Percentiles rank a stretch among this genome's conserved stretches.
Conservation (phyloP, 495 filamentous ascomycete species). For the Hyaloscypha finlandica region DNA sequence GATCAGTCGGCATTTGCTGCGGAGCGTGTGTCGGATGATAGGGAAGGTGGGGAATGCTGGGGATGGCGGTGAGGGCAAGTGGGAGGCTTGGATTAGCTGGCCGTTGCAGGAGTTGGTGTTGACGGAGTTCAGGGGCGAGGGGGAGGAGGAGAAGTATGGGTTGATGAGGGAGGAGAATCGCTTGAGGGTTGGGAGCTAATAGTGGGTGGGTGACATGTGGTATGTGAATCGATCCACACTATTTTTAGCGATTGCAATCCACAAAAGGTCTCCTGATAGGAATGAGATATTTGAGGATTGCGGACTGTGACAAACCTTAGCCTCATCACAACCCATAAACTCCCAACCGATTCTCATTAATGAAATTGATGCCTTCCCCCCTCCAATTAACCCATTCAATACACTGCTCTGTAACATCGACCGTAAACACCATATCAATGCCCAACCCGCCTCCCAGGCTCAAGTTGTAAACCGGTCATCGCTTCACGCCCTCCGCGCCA, state of each 20-base stretch:
- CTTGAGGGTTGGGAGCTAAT: no score
- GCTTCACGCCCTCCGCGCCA: not conserved
- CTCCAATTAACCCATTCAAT: slow-evolving; percentile 22
- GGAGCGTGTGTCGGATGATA: slow-evolving; percentile 33
- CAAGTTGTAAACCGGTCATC: slow-evolving; percentile 22
- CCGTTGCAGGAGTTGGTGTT: slow-evolving; percentile 26
- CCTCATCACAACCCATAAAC: slow-evolving; percentile 4
- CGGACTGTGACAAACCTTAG: not conserved
- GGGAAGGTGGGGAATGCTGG: not conserved
- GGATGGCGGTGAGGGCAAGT: slow-evolving; percentile 3
- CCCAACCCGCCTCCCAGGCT: not conserved
- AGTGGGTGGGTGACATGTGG: no score
- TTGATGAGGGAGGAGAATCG: no score
- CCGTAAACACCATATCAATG: slow-evolving; percentile 17
- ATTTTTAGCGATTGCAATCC: no score
- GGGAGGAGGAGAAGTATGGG: no score
- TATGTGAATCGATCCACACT: no score
- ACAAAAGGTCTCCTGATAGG: no score
- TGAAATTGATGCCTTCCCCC: slow-evolving; percentile 22
- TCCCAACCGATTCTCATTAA: slow-evolving; percentile 12
- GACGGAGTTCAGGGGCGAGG: slow-evolving; percentile 47
- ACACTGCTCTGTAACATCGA: slow-evolving; percentile 6
- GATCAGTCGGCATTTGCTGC: slow-evolving; percentile 40
- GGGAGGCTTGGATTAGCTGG: slow-evolving; percentile 37
- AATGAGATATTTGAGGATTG: no score